Conservation (phyloP, 2,329 filamentous ascomycete species). For the Colletotrichum australisinense region DNA sequence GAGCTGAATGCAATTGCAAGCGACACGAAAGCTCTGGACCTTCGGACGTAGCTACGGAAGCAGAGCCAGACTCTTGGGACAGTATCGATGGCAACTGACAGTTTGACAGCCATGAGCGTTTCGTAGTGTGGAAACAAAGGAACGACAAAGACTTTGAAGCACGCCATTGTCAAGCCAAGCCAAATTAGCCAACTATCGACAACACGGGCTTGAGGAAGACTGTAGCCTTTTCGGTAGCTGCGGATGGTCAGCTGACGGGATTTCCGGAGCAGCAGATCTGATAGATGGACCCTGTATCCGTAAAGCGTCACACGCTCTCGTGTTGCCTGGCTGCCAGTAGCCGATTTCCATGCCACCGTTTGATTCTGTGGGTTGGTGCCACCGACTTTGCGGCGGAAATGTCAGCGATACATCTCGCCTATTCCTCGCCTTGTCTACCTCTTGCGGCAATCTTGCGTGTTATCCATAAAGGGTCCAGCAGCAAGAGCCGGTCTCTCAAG, state of each 20-base stretch:
- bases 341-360: slow-evolving; percentile 6
- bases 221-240: background rate
- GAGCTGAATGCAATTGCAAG: background rate
- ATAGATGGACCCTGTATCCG: slow-evolving; percentile 9
- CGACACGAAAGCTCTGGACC: background rate
- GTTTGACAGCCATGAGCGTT: too few species aligned
- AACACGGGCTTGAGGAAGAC: background rate
- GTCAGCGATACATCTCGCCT: slow-evolving; percentile 21
- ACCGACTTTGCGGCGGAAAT: slow-evolving; percentile 11
- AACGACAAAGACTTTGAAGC: background rate
- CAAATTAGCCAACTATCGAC: background rate
- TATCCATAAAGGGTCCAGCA: slow-evolving; percentile 31
- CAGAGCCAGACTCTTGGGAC: background rate
- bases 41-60: background rate
- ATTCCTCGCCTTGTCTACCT: slow-evolving; percentile 23
- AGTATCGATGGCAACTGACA: background rate
- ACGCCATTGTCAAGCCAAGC: background rate
- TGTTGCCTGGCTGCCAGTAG: slow-evolving; percentile 17
- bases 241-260: background rate
- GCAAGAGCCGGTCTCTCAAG: slow-evolving; percentile 21
- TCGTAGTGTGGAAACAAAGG: background rate
- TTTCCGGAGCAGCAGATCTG: background rate
- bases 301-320: slow-evolving; percentile 5
- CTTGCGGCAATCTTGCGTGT: slow-evolving; percentile 31
- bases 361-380: slow-evolving; percentile 18